A percentile compares a stretch with the other conserved stretches of the same genome.
These are phyloP conservation scores for Nicotiana tabacum DNA, from an alignment of 257 asterid species.

Conservation along the genomic window DNA sequence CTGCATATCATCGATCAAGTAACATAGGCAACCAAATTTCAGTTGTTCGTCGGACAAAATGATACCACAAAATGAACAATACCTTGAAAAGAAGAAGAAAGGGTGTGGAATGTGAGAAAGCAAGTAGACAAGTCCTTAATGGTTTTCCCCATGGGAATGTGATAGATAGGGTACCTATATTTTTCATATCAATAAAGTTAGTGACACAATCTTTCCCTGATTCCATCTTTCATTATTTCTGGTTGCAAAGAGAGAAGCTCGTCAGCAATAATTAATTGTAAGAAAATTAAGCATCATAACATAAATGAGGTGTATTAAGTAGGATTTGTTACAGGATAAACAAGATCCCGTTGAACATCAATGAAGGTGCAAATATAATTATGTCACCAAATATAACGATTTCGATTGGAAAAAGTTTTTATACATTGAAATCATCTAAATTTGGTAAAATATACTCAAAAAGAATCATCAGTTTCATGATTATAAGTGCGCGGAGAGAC, in stretches of 20 bases:
- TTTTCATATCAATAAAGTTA: slow-evolving; percentile 12
- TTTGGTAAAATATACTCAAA: not conserved
- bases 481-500: not conserved
- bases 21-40: not conserved
- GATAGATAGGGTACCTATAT: slow-evolving; percentile 51
- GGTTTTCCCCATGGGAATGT: slow-evolving; percentile 47
- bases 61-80: not conserved
- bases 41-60: not conserved
- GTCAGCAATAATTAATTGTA: not conserved
- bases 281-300: not conserved
- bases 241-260: not conserved
- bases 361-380: not conserved
- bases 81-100: slow-evolving; percentile 57
- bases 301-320: not conserved
- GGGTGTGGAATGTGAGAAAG: slow-evolving; percentile 52
- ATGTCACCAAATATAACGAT: not conserved
- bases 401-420: not conserved
- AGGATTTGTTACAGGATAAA: not conserved
- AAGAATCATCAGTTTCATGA: not conserved
- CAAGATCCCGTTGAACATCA: not conserved
- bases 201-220: not conserved
- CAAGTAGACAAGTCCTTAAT: slow-evolving; percentile 43
- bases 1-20: not conserved
- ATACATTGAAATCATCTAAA: not conserved
- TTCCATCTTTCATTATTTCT: not conserved